phyloP scores from a whole-genome alignment of 1,284 basidiomycete species.

The Microbotryomycetes sp. region DNA sequence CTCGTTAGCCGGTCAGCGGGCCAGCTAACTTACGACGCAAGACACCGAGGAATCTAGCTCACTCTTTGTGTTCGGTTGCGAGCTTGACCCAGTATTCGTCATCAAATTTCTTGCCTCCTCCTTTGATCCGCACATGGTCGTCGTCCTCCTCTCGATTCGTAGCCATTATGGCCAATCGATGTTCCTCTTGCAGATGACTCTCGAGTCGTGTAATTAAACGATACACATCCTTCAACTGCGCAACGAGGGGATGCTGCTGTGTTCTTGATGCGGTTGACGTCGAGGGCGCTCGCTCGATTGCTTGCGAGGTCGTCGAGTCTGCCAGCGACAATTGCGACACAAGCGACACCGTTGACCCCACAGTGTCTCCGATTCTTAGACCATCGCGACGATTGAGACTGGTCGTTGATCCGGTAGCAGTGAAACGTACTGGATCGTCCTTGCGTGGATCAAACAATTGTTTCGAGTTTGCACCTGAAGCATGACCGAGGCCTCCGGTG shows the following conservation, averaged over 20 bases:
- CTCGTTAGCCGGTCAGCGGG: background rate
- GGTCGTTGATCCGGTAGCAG: background rate
- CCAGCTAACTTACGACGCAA: background rate
- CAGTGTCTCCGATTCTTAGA: constrained; percentile 5
- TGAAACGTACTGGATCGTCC: constrained; percentile 75
- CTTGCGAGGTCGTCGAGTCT: background rate
- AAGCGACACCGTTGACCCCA: constrained; percentile 21
- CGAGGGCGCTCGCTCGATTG: constrained; percentile 2
- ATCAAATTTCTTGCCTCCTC: constrained; percentile 10
- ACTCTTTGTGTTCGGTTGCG: constrained; percentile 36
- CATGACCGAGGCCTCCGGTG: background rate
- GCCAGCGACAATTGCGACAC: constrained; percentile 18
- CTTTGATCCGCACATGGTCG: constrained; percentile 35
- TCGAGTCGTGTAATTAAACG: constrained; percentile 66
- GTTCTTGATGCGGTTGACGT: constrained; percentile 60
- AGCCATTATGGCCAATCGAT: constrained; percentile 35
- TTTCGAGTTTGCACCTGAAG: constrained; percentile 40
- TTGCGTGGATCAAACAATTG: constrained; percentile 76
- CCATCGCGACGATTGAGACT: background rate
- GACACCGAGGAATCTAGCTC: constrained; percentile 6
- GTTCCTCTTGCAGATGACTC: constrained; percentile 60
- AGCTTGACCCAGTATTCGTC: constrained; percentile 37
- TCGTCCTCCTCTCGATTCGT: constrained; percentile 37
- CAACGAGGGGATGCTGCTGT: constrained; percentile 63
- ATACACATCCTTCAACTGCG: constrained; percentile 73